Evolutionary conservation across 768 basidiomycete genomes (phyloP).

Genomic region (Russula foetens): DNA sequence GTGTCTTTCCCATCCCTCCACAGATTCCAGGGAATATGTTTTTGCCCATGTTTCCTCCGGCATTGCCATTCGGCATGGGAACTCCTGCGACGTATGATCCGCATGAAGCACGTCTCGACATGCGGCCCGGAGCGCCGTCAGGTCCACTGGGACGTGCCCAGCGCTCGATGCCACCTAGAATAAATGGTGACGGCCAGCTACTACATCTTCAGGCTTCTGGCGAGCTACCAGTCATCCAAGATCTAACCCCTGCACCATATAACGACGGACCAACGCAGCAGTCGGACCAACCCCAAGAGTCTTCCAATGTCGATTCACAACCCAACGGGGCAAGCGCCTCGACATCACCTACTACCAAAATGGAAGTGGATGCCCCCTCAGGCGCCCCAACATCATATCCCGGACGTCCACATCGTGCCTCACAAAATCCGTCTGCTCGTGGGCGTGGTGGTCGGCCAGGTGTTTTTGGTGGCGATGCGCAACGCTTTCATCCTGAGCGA

Average conservation of each 20-base stretch:
- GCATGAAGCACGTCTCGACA: constrained; percentile 70
- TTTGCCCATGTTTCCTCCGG: constrained; percentile 58
- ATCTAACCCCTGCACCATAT: constrained; percentile 54
- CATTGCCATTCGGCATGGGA: constrained; percentile 49
- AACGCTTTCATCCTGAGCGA: constrained; percentile 58
- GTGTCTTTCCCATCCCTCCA: constrained; percentile 47
- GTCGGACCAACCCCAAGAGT: not conserved
- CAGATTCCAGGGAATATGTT: constrained; percentile 43
- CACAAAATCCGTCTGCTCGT: constrained; percentile 18
- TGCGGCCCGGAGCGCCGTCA: constrained; percentile 42
- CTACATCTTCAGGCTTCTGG: constrained; percentile 41
- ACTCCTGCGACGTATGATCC: constrained; percentile 59
- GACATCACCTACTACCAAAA: constrained; percentile 9
- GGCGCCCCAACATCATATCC: constrained; percentile 25
- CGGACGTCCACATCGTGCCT: constrained; percentile 10
- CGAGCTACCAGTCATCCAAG: constrained; percentile 78
- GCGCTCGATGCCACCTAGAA: constrained; percentile 51
- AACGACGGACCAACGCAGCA: constrained; percentile 20
- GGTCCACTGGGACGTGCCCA: constrained; percentile 31
- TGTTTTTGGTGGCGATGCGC: constrained; percentile 56
- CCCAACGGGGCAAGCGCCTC: not conserved
- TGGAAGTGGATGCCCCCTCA: constrained; percentile 28
- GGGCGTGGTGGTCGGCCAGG: constrained; percentile 40
- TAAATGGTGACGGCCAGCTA: constrained; percentile 36
- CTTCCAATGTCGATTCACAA: not conserved